Evolutionary conservation across 805 yeast species (phyloP), one percentile per base, ranked within the genome.

Genomic region (Saturnispora sanitii): DNA sequence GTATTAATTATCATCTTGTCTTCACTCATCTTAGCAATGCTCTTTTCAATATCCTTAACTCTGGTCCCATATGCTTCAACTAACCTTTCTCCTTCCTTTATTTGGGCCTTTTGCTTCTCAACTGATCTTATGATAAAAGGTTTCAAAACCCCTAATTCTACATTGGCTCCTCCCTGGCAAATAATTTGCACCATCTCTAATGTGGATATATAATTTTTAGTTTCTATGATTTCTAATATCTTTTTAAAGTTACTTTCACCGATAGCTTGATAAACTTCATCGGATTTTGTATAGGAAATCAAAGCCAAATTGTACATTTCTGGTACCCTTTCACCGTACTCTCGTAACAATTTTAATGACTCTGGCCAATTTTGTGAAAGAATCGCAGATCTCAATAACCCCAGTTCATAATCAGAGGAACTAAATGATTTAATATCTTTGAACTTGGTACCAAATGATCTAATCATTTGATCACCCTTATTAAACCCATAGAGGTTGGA

Each of bases 11-110:
- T 70, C 49, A 60, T 69, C 7, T 71, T 78, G 49, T 63, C 55
- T 41, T 54, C 37, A 12, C 65, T 53, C 32, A 83, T 55, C 21
- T 70, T 73, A 1, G 70, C 61, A n/a, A 88, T 64, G 41, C 74
- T 71, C 12, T 57, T 57, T 30, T 70, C 62, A 53, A 78, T 74
- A n/a, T 66, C 63, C 1, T 67, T 62, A 0, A 87, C 70, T 52
- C 88, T 96, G 1, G 58, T 52, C 42, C 73, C 74, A 58, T 88
- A 90, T 2, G 82, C 76, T 17, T 70, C 67, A 5, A 81, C 73
- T 34, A 90, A 68, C 51, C 73, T 75, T 35, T 67, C 66, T 54
- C 85, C 86, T 45, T 79, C 79, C n/a, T 62, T 63, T 27, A 83
- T 81, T 43, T 83, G 94, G 30, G 65, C 65, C 43, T 72, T 72